Percentiles rank a stretch among this genome's conserved stretches.
These are phyloP conservation scores for Stephanodiscus minutulus DNA, from an alignment of 108 stramenopile genomes.

Conservation along the genomic window DNA sequence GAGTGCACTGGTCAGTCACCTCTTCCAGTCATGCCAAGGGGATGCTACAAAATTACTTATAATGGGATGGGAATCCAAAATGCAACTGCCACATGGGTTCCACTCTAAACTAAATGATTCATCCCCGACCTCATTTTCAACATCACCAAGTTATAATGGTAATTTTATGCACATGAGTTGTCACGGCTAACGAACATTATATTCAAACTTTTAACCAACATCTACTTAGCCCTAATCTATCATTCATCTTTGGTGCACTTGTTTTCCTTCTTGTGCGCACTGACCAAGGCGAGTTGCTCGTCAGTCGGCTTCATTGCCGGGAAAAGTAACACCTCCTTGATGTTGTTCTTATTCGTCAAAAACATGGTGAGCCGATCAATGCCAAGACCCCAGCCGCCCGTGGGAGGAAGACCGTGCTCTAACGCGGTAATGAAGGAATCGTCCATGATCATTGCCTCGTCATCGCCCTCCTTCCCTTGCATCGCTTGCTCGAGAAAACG, in stretches of 20 bases:
- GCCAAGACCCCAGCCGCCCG: constrained; percentile 98
- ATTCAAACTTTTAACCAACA: no score
- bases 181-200: no score
- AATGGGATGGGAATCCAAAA: no score
- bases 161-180: no score
- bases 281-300: constrained; percentile 75
- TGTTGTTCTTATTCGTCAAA: constrained; percentile 99
- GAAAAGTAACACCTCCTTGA: constrained; percentile 99
- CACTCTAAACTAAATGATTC: no score
- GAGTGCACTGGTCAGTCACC: no score
- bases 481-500: constrained; percentile 96
- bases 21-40: no score
- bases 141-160: no score
- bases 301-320: constrained; percentile 99
- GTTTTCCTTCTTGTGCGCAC: constrained; percentile 64
- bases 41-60: no score
- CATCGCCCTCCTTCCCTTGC: constrained; percentile 94
- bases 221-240: no score
- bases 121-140: no score
- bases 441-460: constrained; percentile 99
- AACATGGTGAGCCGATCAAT: constrained; percentile 99
- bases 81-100: no score
- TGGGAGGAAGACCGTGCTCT: constrained; percentile 98
- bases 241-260: constrained; percentile 19
- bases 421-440: constrained; percentile 95